phyloP scores from a whole-genome alignment of 1,284 basidiomycete species.

The Gomphus bonarii region DNA sequence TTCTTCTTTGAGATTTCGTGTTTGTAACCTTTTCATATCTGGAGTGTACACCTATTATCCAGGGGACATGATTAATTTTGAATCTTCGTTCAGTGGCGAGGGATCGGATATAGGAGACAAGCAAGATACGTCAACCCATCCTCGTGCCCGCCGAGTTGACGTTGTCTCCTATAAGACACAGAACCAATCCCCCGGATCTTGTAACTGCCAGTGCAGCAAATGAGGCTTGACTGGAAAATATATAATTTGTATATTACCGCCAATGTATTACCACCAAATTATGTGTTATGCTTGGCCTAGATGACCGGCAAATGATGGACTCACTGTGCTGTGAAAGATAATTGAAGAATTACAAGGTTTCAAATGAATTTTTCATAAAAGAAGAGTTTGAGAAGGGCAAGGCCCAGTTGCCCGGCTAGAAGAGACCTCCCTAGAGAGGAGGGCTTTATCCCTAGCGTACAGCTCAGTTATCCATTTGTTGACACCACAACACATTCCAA shows the following conservation, averaged over 20 bases:
- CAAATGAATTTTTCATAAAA: neutral
- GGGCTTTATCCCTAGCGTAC: too few species aligned
- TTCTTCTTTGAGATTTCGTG: neutral
- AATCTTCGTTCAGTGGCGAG: neutral
- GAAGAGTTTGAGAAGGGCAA: constrained; percentile 60
- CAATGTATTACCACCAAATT: too few species aligned
- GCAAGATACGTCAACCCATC: neutral
- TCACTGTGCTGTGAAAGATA: too few species aligned
- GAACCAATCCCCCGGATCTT: neutral
- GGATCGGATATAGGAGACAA: neutral
- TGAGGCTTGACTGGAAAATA: too few species aligned
- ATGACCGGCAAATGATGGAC: neutral
- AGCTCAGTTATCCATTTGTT: too few species aligned
- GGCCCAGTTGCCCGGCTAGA: constrained; percentile 60
- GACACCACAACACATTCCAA: too few species aligned
- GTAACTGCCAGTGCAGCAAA: neutral
- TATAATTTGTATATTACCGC: too few species aligned
- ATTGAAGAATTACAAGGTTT: too few species aligned
- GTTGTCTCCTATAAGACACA: neutral
- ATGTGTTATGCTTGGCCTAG: neutral
- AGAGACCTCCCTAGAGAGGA: too few species aligned
- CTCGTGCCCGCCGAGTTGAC: neutral
- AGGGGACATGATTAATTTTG: neutral
- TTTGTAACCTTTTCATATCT: neutral
- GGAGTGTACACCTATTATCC: neutral